These are phyloP conservation scores for Penicillium atrosanguineum DNA, from an alignment of 495 filamentous ascomycete genomes.

Conservation along the genomic window DNA sequence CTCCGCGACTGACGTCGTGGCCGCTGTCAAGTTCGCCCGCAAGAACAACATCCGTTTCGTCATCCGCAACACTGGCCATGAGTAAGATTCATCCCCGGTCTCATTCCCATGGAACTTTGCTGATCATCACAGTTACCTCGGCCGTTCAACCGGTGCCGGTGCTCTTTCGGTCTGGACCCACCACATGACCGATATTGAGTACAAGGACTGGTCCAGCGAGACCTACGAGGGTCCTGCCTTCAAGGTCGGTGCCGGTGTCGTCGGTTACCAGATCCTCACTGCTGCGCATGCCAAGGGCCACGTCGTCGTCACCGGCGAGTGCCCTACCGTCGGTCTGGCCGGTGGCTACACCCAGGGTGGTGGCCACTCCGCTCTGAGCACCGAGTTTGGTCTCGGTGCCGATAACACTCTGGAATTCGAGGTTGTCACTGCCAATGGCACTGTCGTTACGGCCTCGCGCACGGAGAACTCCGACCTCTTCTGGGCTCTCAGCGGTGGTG, in stretches of 20 bases:
- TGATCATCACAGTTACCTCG: conserved; percentile 41
- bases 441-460: conserved; percentile 52
- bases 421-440: conserved; percentile 56
- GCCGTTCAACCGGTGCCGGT: conserved; percentile 58
- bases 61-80: conserved; percentile 63
- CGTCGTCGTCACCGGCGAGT: conserved; percentile 36
- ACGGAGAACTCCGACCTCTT: conserved; percentile 58
- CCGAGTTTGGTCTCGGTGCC: conserved; percentile 57
- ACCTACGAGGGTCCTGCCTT: conserved; percentile 52
- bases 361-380: conserved; percentile 57
- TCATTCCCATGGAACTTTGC: background rate
- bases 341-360: conserved; percentile 64
- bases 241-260: conserved; percentile 54
- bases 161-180: conserved; percentile 59
- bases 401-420: conserved; percentile 64
- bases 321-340: conserved; percentile 41
- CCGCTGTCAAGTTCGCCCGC: conserved; percentile 50
- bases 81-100: conserved; percentile 24
- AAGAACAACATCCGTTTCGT: conserved; percentile 60
- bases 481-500: conserved; percentile 68
- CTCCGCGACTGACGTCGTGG: conserved; percentile 30
- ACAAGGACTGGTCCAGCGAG: conserved; percentile 35
- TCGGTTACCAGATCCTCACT: conserved; percentile 49
- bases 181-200: conserved; percentile 47
- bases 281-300: conserved; percentile 35